Conservation (phyloP, 495 filamentous ascomycete species). For the Annulohypoxylon moriforme region DNA sequence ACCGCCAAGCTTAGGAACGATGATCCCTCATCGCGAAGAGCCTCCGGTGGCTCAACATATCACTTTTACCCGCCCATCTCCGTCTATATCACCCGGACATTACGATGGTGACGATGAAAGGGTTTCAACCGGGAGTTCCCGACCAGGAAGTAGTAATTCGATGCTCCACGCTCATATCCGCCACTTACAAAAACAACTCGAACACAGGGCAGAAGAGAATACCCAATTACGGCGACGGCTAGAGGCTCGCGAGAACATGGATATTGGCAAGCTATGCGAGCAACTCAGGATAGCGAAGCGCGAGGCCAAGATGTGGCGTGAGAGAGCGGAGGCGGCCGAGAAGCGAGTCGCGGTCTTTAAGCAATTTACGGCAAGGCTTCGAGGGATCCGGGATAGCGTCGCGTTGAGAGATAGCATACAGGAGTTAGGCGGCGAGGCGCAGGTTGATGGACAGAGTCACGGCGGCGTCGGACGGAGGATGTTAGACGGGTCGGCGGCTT, state of each 20-base stretch:
- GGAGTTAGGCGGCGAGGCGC: not conserved
- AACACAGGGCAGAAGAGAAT: conserved; percentile 54
- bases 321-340: conserved; percentile 63
- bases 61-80: conserved; percentile 30
- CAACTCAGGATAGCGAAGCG: conserved; percentile 57
- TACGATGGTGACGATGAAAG: conserved; percentile 16
- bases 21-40: conserved; percentile 41
- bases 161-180: conserved; percentile 60
- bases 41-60: conserved; percentile 47
- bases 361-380: conserved; percentile 44
- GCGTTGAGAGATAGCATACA: not conserved
- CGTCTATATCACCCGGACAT: conserved; percentile 2
- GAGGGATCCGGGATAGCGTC: conserved; percentile 36
- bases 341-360: conserved; percentile 55
- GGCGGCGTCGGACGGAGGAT: not conserved
- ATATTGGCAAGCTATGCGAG: conserved; percentile 57
- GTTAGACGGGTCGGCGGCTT: not conserved
- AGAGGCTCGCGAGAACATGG: conserved; percentile 50
- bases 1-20: conserved; percentile 44
- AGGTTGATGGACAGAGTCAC: conserved; percentile 24
- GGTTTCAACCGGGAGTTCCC: conserved; percentile 23
- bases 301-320: conserved; percentile 61
- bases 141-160: conserved; percentile 46
- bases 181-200: conserved; percentile 57
- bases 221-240: conserved; percentile 55